phyloP scores from a whole-genome alignment of 139 green algal species.

The Chlamydomonas sp. region DNA sequence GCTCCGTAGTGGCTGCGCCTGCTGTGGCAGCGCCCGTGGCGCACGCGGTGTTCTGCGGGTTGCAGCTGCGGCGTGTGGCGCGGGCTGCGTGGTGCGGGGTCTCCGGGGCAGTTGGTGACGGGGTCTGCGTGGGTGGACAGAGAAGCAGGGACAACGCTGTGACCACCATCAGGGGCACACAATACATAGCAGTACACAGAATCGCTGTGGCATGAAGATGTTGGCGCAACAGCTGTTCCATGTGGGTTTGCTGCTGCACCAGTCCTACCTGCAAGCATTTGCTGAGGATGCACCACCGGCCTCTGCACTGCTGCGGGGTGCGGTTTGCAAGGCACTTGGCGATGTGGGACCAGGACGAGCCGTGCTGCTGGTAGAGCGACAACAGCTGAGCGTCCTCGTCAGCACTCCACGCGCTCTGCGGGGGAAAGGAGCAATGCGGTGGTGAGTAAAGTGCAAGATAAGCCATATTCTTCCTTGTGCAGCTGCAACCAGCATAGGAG shows the following conservation, averaged over 20 bases:
- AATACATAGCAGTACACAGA: too few relatives aligned
- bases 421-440: neutral
- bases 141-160: too few relatives aligned
- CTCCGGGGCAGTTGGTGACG: too few relatives aligned
- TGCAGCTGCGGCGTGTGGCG: neutral
- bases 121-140: too few relatives aligned
- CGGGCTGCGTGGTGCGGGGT: too few relatives aligned
- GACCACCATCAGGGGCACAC: too few relatives aligned
- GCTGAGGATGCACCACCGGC: constrained; percentile 74
- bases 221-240: neutral
- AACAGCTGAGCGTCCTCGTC: constrained; percentile 74
- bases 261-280: neutral
- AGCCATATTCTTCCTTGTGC: too few relatives aligned
- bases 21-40: neutral
- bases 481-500: neutral
- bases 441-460: neutral
- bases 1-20: neutral
- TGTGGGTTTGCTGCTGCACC: neutral
- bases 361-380: constrained; percentile 61
- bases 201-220: too few relatives aligned
- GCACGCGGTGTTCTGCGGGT: neutral
- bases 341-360: constrained; percentile 75
- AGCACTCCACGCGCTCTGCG: constrained; percentile 60
- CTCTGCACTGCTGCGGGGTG: constrained; percentile 87
- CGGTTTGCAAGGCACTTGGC: constrained; percentile 65